Conservation (phyloP, 306 rosid species). For the Luffa acutangula region DNA sequence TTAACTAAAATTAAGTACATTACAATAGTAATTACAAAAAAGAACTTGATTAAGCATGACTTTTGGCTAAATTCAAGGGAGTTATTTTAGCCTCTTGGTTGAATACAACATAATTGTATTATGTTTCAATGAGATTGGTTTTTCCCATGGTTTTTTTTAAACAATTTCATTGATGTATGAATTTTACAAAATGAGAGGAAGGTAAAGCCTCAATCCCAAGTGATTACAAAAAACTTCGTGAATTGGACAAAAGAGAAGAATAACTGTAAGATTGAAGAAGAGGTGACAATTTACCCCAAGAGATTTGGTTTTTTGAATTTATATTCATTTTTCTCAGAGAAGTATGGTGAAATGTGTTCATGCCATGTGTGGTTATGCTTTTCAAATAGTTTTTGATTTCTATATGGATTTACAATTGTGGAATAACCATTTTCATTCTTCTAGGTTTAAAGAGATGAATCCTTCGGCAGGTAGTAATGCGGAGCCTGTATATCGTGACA, state of each 20-base stretch:
- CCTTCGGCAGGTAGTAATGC: conserved; percentile 64
- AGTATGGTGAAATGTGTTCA: neutral
- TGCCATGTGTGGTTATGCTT: neutral
- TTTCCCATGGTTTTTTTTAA: neutral
- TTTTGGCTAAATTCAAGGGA: neutral
- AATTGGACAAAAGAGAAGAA: no score
- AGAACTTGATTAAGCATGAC: neutral
- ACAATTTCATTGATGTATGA: neutral
- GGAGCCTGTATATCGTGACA: conserved; percentile 70
- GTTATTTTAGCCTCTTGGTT: neutral
- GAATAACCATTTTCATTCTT: neutral
- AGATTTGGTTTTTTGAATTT: neutral
- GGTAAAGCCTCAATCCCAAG: no score
- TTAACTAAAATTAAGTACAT: neutral
- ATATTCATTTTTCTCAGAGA: neutral
- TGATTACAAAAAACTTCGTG: no score
- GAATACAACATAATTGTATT: neutral
- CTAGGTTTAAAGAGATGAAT: conserved; percentile 74
- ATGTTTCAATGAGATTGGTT: neutral
- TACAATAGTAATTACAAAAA: neutral
- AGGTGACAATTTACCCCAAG: no score
- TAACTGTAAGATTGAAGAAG: no score
- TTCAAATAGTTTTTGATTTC: neutral
- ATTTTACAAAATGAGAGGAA: no score
- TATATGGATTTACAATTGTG: neutral